Conservation (phyloP, 2,329 filamentous ascomycete genomes). For the Penicillium concentricum region DNA sequence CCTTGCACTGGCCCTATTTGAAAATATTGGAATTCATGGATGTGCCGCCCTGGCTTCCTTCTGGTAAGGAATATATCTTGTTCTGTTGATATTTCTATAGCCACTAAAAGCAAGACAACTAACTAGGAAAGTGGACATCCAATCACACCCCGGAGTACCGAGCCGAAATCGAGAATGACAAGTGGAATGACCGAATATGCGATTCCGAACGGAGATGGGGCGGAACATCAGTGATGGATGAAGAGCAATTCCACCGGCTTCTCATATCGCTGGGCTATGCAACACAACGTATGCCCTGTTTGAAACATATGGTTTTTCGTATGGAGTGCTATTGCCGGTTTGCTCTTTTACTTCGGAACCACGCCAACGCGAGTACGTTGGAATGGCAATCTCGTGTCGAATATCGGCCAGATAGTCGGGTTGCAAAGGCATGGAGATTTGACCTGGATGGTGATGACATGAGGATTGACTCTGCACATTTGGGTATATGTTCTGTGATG, state of each 20-base stretch:
- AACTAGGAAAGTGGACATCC: neutral
- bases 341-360: neutral
- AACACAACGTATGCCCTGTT: neutral
- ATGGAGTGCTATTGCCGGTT: neutral
- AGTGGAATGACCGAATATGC: neutral
- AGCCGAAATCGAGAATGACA: neutral
- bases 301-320: neutral
- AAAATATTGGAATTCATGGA: neutral
- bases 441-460: neutral
- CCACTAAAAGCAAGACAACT: neutral
- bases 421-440: neutral
- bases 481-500: neutral
- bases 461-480: neutral
- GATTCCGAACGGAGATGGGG: neutral
- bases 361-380: neutral
- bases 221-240: neutral
- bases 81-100: neutral
- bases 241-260: neutral
- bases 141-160: neutral
- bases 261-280: neutral
- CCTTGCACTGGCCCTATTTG: conserved; percentile 3
- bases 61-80: neutral
- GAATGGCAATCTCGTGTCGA: neutral
- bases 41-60: conserved; percentile 5
- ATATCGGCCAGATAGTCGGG: neutral